phyloP scores from a whole-genome alignment of 192 early-diverging fungal species.

The Backusella australiensis region DNA sequence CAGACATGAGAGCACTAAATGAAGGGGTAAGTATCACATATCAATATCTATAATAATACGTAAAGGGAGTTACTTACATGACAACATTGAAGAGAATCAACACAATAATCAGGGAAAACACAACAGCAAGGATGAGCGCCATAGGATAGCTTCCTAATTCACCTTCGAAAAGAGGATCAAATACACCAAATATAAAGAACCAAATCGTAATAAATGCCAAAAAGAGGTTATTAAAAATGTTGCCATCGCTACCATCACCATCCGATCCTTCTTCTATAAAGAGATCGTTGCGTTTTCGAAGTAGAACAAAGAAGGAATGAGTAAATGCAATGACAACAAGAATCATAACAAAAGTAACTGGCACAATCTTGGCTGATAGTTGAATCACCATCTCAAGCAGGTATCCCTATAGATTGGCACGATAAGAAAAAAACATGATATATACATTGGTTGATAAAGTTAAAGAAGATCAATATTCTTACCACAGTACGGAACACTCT shows the following conservation, averaged over 20 bases:
- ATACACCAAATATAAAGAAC: constrained; percentile 16
- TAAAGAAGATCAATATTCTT: not conserved
- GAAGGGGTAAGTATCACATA: not conserved
- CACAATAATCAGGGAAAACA: constrained; percentile 3
- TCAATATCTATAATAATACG: not conserved
- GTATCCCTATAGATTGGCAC: not conserved
- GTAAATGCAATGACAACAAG: constrained; percentile 12
- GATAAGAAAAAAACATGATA: not conserved
- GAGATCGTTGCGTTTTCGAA: not conserved
- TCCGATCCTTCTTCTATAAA: not conserved
- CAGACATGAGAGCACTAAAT: not conserved
- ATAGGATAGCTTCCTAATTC: not conserved
- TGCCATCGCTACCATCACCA: not conserved
- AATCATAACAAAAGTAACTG: constrained; percentile 2
- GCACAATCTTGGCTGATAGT: not conserved
- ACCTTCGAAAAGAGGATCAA: not conserved
- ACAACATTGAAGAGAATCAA: constrained; percentile 17
- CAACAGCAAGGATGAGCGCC: not conserved
- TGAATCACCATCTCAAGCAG: constrained; percentile 10
- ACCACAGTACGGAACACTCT: not conserved
- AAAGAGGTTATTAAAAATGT: not conserved
- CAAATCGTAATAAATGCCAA: not conserved
- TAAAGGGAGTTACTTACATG: constrained; percentile 7
- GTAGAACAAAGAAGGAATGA: not conserved
- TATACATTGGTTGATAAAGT: not conserved